These are phyloP conservation scores for Aspergillus aculeatinus DNA, from an alignment of 2,329 filamentous ascomycete genomes.

Conservation along the genomic window DNA sequence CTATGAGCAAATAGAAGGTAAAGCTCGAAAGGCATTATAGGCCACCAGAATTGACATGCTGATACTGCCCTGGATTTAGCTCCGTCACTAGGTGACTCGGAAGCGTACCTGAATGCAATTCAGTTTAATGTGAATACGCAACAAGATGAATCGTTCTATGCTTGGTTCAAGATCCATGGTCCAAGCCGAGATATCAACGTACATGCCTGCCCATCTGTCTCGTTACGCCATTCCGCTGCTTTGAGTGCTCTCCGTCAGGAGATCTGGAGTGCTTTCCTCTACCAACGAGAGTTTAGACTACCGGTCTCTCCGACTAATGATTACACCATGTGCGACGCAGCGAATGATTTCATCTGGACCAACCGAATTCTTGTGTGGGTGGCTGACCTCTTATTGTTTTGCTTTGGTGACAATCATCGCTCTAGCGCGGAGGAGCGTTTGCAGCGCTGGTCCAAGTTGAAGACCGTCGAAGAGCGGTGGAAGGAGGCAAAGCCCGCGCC, in stretches of 20 bases:
- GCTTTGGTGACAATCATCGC: constrained; percentile 44
- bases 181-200: constrained; percentile 13
- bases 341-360: constrained; percentile 58
- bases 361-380: constrained; percentile 62
- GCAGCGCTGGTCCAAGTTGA: constrained; percentile 30
- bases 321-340: constrained; percentile 8
- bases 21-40: constrained; percentile 33
- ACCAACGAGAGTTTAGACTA: constrained; percentile 50
- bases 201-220: constrained; percentile 23
- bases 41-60: constrained; percentile 38
- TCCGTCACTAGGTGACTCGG: constrained; percentile 13
- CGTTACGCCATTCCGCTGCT: constrained; percentile 40
- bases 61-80: constrained; percentile 18
- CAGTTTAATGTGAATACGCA: constrained; percentile 18
- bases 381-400: constrained; percentile 63
- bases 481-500: constrained; percentile 47
- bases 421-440: neutral
- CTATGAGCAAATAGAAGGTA: constrained; percentile 58
- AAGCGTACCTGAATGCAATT: constrained; percentile 16
- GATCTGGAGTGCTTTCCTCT: constrained; percentile 46
- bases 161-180: constrained; percentile 17
- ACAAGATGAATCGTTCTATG: constrained; percentile 14
- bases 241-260: constrained; percentile 50
- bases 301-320: constrained; percentile 45
- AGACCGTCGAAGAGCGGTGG: constrained; percentile 33